Conservation (phyloP, 2,329 filamentous ascomycete species). For the Nigrospora oryzae region DNA sequence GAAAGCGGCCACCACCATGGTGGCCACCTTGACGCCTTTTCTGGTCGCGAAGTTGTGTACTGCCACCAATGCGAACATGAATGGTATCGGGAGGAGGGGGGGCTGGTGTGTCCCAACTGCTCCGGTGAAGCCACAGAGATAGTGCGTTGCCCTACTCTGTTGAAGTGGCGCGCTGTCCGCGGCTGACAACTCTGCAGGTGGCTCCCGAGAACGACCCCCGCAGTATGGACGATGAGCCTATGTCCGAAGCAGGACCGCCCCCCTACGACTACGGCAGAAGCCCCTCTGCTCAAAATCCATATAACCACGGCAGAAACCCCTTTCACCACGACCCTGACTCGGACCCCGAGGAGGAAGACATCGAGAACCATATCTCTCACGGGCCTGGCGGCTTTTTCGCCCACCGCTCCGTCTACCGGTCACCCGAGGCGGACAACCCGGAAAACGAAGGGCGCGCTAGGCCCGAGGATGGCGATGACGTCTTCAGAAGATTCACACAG, state of each 20-base stretch:
- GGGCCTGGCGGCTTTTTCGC: conserved; percentile 32
- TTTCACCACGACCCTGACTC: conserved; percentile 31
- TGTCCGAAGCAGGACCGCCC: conserved; percentile 6
- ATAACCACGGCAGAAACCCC: no score
- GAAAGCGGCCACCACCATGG: conserved; percentile 14
- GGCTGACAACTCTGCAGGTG: conserved; percentile 31
- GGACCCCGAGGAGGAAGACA: conserved; percentile 51
- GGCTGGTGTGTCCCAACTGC: conserved; percentile 69
- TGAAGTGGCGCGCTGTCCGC: not conserved
- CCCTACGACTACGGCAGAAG: no score
- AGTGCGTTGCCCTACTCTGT: conserved; percentile 40
- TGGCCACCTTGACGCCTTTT: conserved; percentile 39
- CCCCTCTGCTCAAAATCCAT: no score
- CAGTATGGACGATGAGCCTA: conserved; percentile 20
- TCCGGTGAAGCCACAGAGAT: conserved; percentile 76
- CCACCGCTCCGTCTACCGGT: conserved; percentile 23
- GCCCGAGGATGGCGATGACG: conserved; percentile 16
- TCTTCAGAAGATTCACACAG: conserved; percentile 30
- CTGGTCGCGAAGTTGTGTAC: conserved; percentile 64
- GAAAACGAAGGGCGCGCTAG: conserved; percentile 7
- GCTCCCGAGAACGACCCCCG: conserved; percentile 56
- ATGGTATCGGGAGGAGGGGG: conserved; percentile 68
- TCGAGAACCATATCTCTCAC: conserved; percentile 39
- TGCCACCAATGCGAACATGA: conserved; percentile 77
- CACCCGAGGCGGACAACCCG: conserved; percentile 9